Evolutionary conservation across 2,329 filamentous ascomycete genomes (phyloP).

Genomic region (Monosporascus cannonballus): DNA sequence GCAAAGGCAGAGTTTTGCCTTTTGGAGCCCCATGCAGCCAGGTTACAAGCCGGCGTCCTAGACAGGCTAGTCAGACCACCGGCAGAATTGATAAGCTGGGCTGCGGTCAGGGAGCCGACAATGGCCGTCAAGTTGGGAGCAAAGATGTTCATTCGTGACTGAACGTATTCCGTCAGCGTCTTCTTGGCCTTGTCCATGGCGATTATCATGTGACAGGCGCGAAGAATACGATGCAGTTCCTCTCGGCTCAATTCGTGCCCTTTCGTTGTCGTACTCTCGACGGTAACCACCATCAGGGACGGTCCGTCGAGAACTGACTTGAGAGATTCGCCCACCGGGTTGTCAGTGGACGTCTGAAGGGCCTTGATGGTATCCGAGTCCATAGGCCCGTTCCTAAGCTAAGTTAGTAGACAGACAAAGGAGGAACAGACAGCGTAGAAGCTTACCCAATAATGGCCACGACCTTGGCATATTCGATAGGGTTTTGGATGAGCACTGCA

Average conservation of each 20-base stretch:
- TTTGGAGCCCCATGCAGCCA: conserved; percentile 85
- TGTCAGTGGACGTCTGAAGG: conserved; percentile 70
- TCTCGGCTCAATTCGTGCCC: conserved; percentile 70
- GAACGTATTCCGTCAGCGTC: conserved; percentile 85
- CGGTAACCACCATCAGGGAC: conserved; percentile 89
- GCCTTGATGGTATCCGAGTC: conserved; percentile 73
- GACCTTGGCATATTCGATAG: conserved; percentile 90
- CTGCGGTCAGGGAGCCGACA: conserved; percentile 87
- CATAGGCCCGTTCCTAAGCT: conserved; percentile 69
- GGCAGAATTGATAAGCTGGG: conserved; percentile 91
- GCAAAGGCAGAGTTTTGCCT: conserved; percentile 75
- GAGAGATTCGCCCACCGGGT: conserved; percentile 68
- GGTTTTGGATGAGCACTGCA: conserved; percentile 68
- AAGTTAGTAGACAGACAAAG: not conserved
- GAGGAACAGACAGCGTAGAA: too few relatives aligned
- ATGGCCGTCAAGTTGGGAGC: conserved; percentile 89
- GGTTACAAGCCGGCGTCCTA: conserved; percentile 89
- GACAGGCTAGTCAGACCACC: conserved; percentile 84
- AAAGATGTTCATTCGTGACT: conserved; percentile 94
- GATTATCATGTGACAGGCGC: conserved; percentile 84
- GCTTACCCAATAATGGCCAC: conserved; percentile 73
- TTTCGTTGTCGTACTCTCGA: conserved; percentile 86
- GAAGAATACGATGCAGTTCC: conserved; percentile 67
- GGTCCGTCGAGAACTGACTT: conserved; percentile 81
- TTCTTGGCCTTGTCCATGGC: conserved; percentile 81